A percentile compares a stretch with the other conserved stretches of the same genome.
Conservation (phyloP, 208 protist genomes). For the Acanthamoeba sp. region DNA sequence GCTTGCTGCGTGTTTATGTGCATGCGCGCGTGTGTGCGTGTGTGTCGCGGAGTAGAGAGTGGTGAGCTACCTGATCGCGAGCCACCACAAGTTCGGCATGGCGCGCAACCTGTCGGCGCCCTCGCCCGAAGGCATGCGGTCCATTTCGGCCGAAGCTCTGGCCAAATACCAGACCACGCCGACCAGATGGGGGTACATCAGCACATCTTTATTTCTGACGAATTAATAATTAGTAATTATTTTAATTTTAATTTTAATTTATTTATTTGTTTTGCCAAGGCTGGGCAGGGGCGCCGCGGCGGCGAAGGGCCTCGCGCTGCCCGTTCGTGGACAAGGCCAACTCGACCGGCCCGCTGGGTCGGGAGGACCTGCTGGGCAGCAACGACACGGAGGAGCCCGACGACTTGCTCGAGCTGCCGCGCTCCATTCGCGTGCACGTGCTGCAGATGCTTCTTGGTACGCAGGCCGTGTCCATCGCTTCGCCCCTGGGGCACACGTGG, state of each 20-base stretch:
- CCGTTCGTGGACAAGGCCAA: neutral
- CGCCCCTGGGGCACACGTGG: neutral
- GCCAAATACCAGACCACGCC: conserved; percentile 47
- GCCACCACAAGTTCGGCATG: conserved; percentile 53
- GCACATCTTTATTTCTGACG: neutral
- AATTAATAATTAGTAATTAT: neutral
- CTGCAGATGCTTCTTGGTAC: conserved; percentile 67
- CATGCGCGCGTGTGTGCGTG: no score
- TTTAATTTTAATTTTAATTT: no score
- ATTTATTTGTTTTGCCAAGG: no score
- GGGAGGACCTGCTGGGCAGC: neutral
- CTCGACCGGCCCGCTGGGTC: neutral
- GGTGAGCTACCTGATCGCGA: conserved; percentile 63
- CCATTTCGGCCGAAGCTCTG: neutral
- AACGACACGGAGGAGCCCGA: neutral
- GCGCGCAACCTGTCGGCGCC: neutral
- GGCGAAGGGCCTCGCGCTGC: neutral
- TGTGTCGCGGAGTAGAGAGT: neutral
- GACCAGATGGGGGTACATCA: neutral
- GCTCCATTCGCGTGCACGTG: conserved; percentile 62
- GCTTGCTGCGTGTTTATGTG: no score
- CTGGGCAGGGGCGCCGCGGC: neutral
- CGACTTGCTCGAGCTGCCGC: neutral
- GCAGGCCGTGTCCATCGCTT: neutral
- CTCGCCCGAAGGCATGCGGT: neutral